These are phyloP conservation scores for Polytolypa hystricis DNA, from an alignment of 2,329 filamentous ascomycete genomes.

Conservation along the genomic window DNA sequence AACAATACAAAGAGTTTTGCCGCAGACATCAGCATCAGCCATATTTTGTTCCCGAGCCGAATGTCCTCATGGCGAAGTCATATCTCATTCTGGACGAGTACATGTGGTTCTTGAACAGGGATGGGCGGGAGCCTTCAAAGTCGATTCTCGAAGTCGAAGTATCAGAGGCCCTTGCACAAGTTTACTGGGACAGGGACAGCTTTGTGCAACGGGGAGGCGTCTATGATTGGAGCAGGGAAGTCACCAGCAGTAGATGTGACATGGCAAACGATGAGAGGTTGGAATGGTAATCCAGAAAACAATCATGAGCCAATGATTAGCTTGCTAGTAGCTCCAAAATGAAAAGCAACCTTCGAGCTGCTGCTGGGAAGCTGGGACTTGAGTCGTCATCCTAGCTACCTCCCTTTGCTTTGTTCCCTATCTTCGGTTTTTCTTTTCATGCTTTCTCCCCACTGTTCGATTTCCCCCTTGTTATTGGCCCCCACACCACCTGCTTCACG, in stretches of 20 bases:
- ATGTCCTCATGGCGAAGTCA: constrained; percentile 40
- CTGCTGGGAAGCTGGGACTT: too few species aligned
- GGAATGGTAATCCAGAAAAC: constrained; percentile 3
- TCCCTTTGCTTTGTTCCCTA: too few species aligned
- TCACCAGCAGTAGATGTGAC: not conserved
- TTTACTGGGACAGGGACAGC: constrained; percentile 37
- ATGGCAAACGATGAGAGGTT: not conserved
- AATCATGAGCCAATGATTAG: too few species aligned
- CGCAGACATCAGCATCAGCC: constrained; percentile 30
- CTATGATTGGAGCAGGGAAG: constrained; percentile 36
- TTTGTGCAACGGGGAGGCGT: constrained; percentile 37
- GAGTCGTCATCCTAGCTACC: too few species aligned
- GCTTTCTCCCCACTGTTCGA: too few species aligned
- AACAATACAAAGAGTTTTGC: constrained; percentile 39
- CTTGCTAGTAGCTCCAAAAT: too few species aligned
- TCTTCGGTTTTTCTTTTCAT: too few species aligned
- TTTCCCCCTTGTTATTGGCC: too few species aligned
- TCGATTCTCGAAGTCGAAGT: constrained; percentile 40
- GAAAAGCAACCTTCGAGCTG: too few species aligned
- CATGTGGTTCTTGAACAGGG: constrained; percentile 40
- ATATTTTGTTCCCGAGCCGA: constrained; percentile 40
- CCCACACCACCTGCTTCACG: too few species aligned
- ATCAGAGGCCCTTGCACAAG: constrained; percentile 32
- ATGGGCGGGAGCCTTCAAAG: constrained; percentile 22
- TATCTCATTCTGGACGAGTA: constrained; percentile 45